phyloP scores from a whole-genome alignment of 2,329 filamentous ascomycete genomes.

The Fusarium guadeloupense region DNA sequence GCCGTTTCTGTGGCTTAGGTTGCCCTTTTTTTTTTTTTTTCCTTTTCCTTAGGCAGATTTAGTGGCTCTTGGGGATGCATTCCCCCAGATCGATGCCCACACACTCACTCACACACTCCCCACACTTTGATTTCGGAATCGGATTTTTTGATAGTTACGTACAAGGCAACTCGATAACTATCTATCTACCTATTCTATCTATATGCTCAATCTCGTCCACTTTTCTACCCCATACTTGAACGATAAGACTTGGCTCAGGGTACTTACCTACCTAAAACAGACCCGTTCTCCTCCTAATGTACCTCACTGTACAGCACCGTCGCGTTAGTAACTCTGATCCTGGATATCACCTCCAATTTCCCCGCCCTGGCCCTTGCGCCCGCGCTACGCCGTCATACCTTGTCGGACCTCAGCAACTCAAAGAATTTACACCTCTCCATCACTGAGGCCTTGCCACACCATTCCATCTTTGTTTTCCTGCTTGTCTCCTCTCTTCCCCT shows the following conservation, averaged over 20 bases:
- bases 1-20: constrained; percentile 22
- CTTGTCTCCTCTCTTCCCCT: constrained; percentile 36
- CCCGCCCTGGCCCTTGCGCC: constrained; percentile 45
- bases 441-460: constrained; percentile 25
- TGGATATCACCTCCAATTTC: constrained; percentile 42
- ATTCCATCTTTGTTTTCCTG: constrained; percentile 15
- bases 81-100: constrained; percentile 29
- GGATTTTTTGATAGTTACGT: constrained; percentile 15
- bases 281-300: background rate
- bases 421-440: constrained; percentile 15
- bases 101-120: constrained; percentile 28
- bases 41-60: constrained; percentile 18
- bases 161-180: constrained; percentile 1
- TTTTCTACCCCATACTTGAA: background rate
- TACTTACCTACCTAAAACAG: constrained; percentile 2
- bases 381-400: constrained; percentile 39
- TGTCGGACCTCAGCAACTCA: constrained; percentile 22
- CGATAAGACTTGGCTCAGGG: constrained; percentile 6
- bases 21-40: too few relatives aligned
- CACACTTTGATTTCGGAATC: constrained; percentile 19
- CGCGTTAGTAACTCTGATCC: background rate
- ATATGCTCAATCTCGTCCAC: constrained; percentile 2
- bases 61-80: constrained; percentile 25
- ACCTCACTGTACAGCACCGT: background rate
- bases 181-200: constrained; percentile 2